Evolutionary conservation across 2,329 filamentous ascomycete genomes (phyloP), one percentile per base, ranked within the genome.

Genomic region (Pyrenophora graminea): DNA sequence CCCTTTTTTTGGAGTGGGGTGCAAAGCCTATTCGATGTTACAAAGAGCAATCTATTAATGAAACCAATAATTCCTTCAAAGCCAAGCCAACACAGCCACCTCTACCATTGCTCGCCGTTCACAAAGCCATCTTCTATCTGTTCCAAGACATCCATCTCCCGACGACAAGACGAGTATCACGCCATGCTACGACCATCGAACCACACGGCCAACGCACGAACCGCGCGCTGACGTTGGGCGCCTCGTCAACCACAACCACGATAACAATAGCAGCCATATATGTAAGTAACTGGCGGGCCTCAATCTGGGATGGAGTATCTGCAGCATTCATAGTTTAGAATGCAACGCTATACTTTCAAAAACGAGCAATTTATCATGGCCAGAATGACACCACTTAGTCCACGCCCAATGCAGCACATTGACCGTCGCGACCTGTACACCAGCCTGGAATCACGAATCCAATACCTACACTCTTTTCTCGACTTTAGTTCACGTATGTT

Each of bases 381-480:
- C 17, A 43, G 23, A 19, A 72, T 72, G 67, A 55, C 60, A 46
- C 59, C 62, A 12, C 60, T 68, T 15, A 46, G 51, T 19, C 62
- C 62, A 17, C 61, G 66, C 30, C 67, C 68, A n/a, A 70, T 76
- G 70, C 66, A 85, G 68, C 87, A 90, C 64, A 80, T 91, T 59
- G 83, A 87, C 70, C 84, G 88, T 38, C 84, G 86, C 70, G 83
- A 87, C 36, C 78, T 91, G 5, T 90, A 90, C 72, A 89, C 85
- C 19, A 84, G 82, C 60, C 79, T 91, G 13, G 86, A 89, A 56
- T 80, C 83, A 0, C 80, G 88, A 43, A 83, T 91, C 52, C 82
- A 83, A 44, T 91, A 91, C 57, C 79, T 91, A 1, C 88, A 90
- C 62, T 85, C 84, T 25, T 91, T 91, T 53, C 82, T 91, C 21